Conservation (phyloP, 1,139 yeast genomes). For the Candida sp. region DNA sequence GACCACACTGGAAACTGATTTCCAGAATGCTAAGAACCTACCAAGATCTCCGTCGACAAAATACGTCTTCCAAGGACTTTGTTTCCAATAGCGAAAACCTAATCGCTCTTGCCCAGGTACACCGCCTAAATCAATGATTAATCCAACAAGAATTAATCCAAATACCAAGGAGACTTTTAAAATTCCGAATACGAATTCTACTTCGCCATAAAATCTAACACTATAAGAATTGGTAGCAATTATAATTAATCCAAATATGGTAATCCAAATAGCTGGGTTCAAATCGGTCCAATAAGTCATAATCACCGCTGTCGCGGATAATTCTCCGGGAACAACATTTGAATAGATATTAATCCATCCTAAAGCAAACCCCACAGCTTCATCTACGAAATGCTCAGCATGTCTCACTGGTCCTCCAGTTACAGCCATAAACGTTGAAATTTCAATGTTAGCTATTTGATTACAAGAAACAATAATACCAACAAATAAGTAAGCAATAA, state of each 20-base stretch:
- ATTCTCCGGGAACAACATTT: slow-evolving; percentile 18
- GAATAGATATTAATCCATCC: slow-evolving; percentile 20
- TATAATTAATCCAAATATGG: slow-evolving; percentile 22
- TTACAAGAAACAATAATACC: slow-evolving; percentile 17
- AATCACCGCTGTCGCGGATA: slow-evolving; percentile 24
- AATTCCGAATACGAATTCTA: slow-evolving; percentile 27
- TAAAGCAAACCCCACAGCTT: slow-evolving; percentile 22
- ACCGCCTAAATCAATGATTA: slow-evolving; percentile 31
- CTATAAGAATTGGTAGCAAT: slow-evolving; percentile 20
- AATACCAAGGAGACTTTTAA: slow-evolving; percentile 23
- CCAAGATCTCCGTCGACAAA: slow-evolving; percentile 19
- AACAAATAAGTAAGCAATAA: slow-evolving; percentile 18
- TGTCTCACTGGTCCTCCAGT: slow-evolving; percentile 26
- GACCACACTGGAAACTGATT: slow-evolving; percentile 19
- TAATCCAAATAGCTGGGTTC: slow-evolving; percentile 24
- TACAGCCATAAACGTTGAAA: slow-evolving; percentile 26
- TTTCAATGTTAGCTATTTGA: slow-evolving; percentile 26
- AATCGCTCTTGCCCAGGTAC: slow-evolving; percentile 20
- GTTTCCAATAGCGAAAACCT: slow-evolving; percentile 28
- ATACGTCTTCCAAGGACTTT: slow-evolving; percentile 19
- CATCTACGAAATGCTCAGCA: slow-evolving; percentile 23
- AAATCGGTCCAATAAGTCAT: slow-evolving; percentile 21
- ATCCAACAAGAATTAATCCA: slow-evolving; percentile 22
- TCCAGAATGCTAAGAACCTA: slow-evolving; percentile 25
- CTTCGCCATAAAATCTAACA: slow-evolving; percentile 28